phyloP scores from a whole-genome alignment of 192 early-diverging fungal species.

The Coemansia umbellata region DNA sequence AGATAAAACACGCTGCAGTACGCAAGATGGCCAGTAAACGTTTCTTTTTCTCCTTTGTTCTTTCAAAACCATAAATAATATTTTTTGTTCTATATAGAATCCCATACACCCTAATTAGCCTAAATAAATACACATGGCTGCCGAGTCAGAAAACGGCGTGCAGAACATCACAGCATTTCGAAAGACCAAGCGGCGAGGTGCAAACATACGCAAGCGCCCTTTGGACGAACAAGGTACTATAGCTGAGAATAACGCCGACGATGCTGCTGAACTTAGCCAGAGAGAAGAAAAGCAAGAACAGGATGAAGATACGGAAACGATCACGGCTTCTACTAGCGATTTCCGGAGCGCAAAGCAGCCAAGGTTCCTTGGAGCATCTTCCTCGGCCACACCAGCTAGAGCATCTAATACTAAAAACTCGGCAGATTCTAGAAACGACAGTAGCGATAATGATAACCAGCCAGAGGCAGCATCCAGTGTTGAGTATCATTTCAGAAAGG shows the following conservation, averaged over 20 bases:
- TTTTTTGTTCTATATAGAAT: not conserved
- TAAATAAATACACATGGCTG: no score
- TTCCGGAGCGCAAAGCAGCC: conserved; percentile 48
- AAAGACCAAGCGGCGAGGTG: conserved; percentile 48
- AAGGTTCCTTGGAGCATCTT: conserved; percentile 40
- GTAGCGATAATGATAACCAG: conserved; percentile 27
- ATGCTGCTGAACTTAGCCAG: no score
- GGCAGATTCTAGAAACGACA: conserved; percentile 7
- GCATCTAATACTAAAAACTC: conserved; percentile 4
- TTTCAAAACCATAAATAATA: no score
- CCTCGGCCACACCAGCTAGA: conserved; percentile 26
- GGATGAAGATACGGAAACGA: no score
- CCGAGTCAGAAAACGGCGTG: not conserved
- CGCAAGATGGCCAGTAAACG: no score
- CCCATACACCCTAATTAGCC: no score
- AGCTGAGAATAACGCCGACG: conserved; percentile 18
- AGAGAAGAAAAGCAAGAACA: no score
- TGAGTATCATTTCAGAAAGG: conserved; percentile 25
- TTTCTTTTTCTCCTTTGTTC: no score
- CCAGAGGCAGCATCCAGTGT: not conserved
- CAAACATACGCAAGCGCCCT: conserved; percentile 40
- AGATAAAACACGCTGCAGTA: no score
- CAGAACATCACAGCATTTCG: not conserved
- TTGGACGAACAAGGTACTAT: conserved; percentile 16
- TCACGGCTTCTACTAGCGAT: conserved; percentile 18